These are phyloP conservation scores for Amauroascus niger DNA, from an alignment of 2,329 filamentous ascomycete genomes.

Conservation along the genomic window DNA sequence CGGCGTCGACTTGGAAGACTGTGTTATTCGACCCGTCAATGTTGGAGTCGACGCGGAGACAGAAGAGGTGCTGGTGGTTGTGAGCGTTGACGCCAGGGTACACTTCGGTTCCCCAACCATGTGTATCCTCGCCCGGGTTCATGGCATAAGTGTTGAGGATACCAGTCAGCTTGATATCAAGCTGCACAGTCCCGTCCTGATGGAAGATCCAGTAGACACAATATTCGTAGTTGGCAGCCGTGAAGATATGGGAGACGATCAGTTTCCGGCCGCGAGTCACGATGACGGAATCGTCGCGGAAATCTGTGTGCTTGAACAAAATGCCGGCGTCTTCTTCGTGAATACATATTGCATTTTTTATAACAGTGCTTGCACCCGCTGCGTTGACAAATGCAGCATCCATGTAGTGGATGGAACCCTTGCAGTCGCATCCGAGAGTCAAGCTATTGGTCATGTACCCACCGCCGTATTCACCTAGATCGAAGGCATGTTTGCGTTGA, in stretches of 20 bases:
- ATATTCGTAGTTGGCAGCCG: conserved; percentile 93
- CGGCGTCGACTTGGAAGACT: conserved; percentile 71
- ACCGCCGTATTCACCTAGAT: conserved; percentile 40
- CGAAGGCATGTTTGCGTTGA: conserved; percentile 41
- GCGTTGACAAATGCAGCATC: conserved; percentile 76
- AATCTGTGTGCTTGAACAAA: conserved; percentile 89
- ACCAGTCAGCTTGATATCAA: conserved; percentile 83
- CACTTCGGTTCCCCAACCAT: conserved; percentile 85
- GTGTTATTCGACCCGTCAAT: conserved; percentile 80
- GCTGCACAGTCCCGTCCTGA: conserved; percentile 83
- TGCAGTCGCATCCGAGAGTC: conserved; percentile 52
- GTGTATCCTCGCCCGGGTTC: conserved; percentile 66
- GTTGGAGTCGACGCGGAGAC: conserved; percentile 75
- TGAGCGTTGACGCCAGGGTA: conserved; percentile 87
- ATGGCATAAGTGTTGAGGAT: conserved; percentile 88
- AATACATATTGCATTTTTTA: conserved; percentile 92
- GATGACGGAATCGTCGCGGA: conserved; percentile 77
- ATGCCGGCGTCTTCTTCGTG: conserved; percentile 91
- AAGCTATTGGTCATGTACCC: conserved; percentile 43
- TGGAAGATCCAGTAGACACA: conserved; percentile 81
- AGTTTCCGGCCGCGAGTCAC: conserved; percentile 80
- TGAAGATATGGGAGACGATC: conserved; percentile 84
- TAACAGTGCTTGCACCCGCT: conserved; percentile 62
- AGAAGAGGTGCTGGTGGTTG: conserved; percentile 95
- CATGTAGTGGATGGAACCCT: conserved; percentile 83